Evolutionary conservation across 768 basidiomycete genomes (phyloP), one percentile per base, ranked within the genome.

Genomic region (Pseudohyphozyma bogoriensis): DNA sequence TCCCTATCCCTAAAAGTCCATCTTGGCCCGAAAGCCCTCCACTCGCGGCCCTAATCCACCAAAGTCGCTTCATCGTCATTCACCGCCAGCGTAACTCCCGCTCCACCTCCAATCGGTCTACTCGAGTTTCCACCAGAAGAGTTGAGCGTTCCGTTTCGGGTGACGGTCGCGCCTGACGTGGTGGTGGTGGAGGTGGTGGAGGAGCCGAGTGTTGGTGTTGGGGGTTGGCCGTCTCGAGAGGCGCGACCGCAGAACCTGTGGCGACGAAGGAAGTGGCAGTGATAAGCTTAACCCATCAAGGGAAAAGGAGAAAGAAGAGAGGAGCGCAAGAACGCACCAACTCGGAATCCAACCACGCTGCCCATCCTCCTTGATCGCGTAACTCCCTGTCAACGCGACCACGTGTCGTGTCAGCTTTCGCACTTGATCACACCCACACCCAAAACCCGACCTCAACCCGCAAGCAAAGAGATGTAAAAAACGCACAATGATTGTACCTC

Each of bases 261-360:
- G 26, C 22, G 28, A 31, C 1, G 20, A 55, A 4, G 33, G 22
- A n/a, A 4, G 26, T 20, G 50, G 18, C 18, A 35, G n/a, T 20
- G 32, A n/a, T 32, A 10, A 51, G 32, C 33, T n/a, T 22, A 22
- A 20, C 22, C 9, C 10, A 16, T 18, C 15, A 28, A 20, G 28
- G 39, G 29, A 10, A 28, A 36, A 37, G n/a, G 35, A 6, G 36
- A 28, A 31, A n/a, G 46, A 22, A 26, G 31, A n/a, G 51, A 26
- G 22, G 22, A 47, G 40, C 8, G 29, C 18, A 54, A 20, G 3
- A 22, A 57, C 61, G 35, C 36, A 93, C 93, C 93, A 97, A 28
- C 89, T 90, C 79, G 92, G 92, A 28, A 95, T 89, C 93, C 93
- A 97, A 39, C 93, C 93, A 64, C 93, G 83, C 74, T 90, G 87